phyloP scores from a whole-genome alignment of 2,329 filamentous ascomycete genomes.

The Lachnum nothofagi region DNA sequence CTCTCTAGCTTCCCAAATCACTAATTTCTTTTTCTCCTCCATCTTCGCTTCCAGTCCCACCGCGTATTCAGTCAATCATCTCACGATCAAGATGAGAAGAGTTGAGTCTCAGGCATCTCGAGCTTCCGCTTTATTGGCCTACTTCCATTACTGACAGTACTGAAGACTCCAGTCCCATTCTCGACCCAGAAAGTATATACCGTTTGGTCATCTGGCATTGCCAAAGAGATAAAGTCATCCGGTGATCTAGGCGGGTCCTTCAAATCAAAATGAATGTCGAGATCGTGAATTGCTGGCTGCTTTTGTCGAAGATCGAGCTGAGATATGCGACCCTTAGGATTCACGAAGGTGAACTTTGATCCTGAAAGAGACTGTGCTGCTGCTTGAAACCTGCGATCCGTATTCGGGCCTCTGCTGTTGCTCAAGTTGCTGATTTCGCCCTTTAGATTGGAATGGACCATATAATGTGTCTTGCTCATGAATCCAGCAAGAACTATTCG shows the following conservation, averaged over 20 bases:
- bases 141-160: not conserved
- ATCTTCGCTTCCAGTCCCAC: too few relatives aligned
- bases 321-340: not conserved
- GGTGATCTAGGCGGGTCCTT: not conserved
- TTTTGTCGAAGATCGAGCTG: not conserved
- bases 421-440: not conserved
- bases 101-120: not conserved
- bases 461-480: not conserved
- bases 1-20: too few relatives aligned
- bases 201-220: not conserved
- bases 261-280: not conserved
- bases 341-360: not conserved
- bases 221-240: not conserved
- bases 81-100: not conserved
- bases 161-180: not conserved
- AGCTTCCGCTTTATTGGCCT: not conserved
- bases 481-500: not conserved
- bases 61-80: too few relatives aligned
- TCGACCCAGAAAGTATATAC: not conserved
- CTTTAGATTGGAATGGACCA: not conserved
- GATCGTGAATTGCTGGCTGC: not conserved
- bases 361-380: not conserved
- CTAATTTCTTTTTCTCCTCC: too few relatives aligned
- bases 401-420: not conserved
- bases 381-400: not conserved